phyloP scores from a whole-genome alignment of 495 filamentous ascomycete species.

The Elaphomyces granulatus region DNA sequence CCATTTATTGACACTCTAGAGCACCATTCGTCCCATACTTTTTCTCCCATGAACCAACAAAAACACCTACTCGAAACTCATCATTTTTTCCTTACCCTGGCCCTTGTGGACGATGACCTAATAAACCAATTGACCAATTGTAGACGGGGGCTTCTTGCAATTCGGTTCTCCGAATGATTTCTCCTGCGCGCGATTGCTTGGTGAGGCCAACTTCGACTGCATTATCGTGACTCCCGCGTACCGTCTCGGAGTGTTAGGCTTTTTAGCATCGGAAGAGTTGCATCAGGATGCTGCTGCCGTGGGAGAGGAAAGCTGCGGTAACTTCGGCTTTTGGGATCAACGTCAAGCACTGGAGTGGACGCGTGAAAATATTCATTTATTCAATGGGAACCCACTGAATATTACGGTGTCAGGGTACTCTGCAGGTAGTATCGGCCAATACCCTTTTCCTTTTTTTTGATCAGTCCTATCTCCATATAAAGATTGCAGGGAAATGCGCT shows the following conservation, averaged over 20 bases:
- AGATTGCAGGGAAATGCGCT: not conserved
- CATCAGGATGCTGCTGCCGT: constrained; percentile 37
- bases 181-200: constrained; percentile 34
- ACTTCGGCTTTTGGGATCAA: constrained; percentile 59
- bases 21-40: no score
- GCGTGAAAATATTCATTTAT: constrained; percentile 39
- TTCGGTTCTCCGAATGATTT: constrained; percentile 36
- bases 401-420: constrained; percentile 53
- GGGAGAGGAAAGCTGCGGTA: constrained; percentile 29
- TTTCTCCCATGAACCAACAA: not conserved
- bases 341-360: constrained; percentile 51
- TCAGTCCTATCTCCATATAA: no score
- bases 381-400: constrained; percentile 48
- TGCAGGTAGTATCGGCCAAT: constrained; percentile 26
- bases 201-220: constrained; percentile 33
- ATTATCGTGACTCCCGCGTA: constrained; percentile 55
- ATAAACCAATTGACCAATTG: not conserved
- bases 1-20: no score
- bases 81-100: not conserved
- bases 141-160: constrained; percentile 46
- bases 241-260: constrained; percentile 52
- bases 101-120: no score
- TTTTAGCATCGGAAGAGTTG: constrained; percentile 40
- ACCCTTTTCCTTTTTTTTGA: not conserved
- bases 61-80: no score